These are phyloP conservation scores for Bacterosira constricta DNA, from an alignment of 108 stramenopile species.

Conservation along the genomic window DNA sequence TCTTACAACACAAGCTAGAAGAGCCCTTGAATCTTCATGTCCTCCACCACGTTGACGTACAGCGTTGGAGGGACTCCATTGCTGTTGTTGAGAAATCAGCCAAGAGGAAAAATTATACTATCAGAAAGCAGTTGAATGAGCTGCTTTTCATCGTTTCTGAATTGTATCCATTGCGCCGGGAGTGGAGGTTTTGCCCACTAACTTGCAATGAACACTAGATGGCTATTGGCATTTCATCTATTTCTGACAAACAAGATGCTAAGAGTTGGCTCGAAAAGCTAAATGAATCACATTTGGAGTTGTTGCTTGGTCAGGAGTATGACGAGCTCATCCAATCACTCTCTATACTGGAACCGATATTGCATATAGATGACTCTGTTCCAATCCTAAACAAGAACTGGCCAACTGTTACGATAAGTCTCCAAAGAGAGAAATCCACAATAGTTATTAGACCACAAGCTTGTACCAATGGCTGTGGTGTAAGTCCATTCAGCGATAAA, in stretches of 20 bases:
- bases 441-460: neutral
- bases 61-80: slow-evolving; percentile 36
- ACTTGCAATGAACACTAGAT: slow-evolving; percentile 21
- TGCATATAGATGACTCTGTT: neutral
- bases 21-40: slow-evolving; percentile 12
- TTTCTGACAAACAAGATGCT: neutral
- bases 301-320: slow-evolving; percentile 15
- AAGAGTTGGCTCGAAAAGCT: slow-evolving; percentile 19
- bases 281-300: slow-evolving; percentile 16
- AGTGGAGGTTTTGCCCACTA: slow-evolving; percentile 23
- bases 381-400: neutral
- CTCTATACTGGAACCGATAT: slow-evolving; percentile 18
- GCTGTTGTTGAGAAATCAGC: slow-evolving; percentile 5
- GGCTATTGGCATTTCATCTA: slow-evolving; percentile 12
- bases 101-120: slow-evolving; percentile 24
- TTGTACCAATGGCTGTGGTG: neutral
- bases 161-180: neutral
- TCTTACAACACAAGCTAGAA: neutral
- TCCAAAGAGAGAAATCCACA: neutral
- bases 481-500: neutral
- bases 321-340: slow-evolving; percentile 20
- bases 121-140: slow-evolving; percentile 12
- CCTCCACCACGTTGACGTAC: slow-evolving; percentile 21
- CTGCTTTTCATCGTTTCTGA: slow-evolving; percentile 3
- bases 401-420: slow-evolving; percentile 1